Conservation (phyloP, 345 rosid species). For the Brassica nigra region DNA sequence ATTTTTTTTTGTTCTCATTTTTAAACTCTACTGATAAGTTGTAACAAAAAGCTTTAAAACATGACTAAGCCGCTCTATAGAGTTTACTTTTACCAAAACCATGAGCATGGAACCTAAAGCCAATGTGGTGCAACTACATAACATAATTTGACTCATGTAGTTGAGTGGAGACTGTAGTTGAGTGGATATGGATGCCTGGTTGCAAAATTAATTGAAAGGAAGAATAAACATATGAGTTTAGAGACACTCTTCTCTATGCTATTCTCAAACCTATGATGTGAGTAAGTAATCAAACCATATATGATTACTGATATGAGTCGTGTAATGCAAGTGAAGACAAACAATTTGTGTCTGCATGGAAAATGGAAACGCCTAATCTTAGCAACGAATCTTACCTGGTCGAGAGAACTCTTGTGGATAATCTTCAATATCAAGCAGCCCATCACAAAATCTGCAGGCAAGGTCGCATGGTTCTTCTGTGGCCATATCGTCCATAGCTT, state of each 20-base stretch:
- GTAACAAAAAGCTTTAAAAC: no score
- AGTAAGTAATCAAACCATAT: not conserved
- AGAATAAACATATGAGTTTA: not conserved
- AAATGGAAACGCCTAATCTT: not conserved
- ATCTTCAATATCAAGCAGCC: slow-evolving; percentile 31
- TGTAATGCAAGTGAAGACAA: not conserved
- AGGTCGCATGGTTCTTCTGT: slow-evolving; percentile 51
- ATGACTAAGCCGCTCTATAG: no score
- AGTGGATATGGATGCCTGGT: not conserved
- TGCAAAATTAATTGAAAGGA: not conserved
- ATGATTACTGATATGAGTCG: not conserved
- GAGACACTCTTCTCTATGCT: not conserved
- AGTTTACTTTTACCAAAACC: not conserved
- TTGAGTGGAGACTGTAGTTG: not conserved
- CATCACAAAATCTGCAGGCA: no score
- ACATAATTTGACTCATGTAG: no score
- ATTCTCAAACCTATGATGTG: not conserved
- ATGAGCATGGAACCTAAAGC: not conserved
- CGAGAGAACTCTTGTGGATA: slow-evolving; percentile 67
- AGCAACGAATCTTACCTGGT: slow-evolving; percentile 52
- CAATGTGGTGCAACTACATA: no score
- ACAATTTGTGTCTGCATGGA: not conserved
- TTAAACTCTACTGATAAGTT: no score
- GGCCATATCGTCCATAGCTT: slow-evolving; percentile 46
- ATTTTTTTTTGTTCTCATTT: no score